phyloP scores from a whole-genome alignment of 208 protist species.

The Tetramitus jugosus region DNA sequence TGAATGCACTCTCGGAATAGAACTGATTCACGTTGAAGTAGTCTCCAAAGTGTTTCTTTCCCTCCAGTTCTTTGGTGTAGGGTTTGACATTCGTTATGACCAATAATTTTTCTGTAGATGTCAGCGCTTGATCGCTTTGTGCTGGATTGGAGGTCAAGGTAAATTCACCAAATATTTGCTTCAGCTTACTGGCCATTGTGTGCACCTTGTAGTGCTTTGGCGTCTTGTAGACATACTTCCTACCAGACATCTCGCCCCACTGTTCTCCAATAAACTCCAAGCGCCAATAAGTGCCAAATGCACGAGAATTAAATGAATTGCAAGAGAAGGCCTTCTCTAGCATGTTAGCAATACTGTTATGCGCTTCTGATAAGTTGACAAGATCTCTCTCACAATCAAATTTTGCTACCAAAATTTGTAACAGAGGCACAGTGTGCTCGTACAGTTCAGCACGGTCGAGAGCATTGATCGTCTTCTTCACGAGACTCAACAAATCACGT shows the following conservation, averaged over 20 bases:
- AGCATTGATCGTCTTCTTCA: neutral
- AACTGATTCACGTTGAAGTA: conserved; percentile 10
- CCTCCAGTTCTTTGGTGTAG: neutral
- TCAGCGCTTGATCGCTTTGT: no score
- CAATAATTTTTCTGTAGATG: neutral
- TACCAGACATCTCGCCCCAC: no score
- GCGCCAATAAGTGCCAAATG: neutral
- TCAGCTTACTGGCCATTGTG: neutral
- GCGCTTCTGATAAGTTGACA: neutral
- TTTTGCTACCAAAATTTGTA: neutral
- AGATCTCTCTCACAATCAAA: neutral
- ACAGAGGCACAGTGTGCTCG: neutral
- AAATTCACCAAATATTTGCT: neutral
- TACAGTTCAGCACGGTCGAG: neutral
- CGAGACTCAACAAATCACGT: neutral
- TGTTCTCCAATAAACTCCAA: neutral
- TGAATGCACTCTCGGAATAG: neutral
- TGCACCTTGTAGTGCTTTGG: neutral
- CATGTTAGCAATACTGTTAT: neutral
- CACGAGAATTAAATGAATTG: no score
- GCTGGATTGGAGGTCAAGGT: neutral
- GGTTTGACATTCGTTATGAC: conserved; percentile 13
- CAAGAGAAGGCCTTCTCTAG: neutral
- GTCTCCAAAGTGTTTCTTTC: neutral
- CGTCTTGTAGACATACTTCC: conserved; percentile 20